Evolutionary conservation across 805 yeast genomes (phyloP).

Genomic region (Lipomyces starkeyi): DNA sequence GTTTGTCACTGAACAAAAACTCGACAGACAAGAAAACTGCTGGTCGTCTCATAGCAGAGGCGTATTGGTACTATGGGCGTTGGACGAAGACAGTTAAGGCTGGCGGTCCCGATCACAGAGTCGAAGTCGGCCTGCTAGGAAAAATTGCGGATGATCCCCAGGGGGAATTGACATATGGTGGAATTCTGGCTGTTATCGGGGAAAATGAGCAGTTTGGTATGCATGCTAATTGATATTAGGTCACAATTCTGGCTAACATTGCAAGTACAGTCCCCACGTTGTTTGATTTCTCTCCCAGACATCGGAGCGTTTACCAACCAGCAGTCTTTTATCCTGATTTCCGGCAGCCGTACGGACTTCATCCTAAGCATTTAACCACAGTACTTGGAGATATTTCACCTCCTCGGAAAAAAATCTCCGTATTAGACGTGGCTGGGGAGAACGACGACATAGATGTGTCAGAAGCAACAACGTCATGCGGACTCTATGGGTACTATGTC

Average conservation of each 20-base stretch:
- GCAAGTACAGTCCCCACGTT: slow-evolving; percentile 30
- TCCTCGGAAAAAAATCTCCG: slow-evolving; percentile 26
- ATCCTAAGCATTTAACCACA: slow-evolving; percentile 34
- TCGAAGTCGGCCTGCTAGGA: slow-evolving; percentile 34
- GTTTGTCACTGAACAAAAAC: slow-evolving; percentile 16
- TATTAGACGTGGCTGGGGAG: slow-evolving; percentile 26
- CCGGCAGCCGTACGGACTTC: slow-evolving; percentile 34
- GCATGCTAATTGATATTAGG: not conserved
- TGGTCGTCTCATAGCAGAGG: slow-evolving; percentile 28
- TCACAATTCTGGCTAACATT: not conserved
- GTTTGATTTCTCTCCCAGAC: slow-evolving; percentile 34
- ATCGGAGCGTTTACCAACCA: slow-evolving; percentile 15
- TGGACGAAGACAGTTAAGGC: slow-evolving; percentile 28
- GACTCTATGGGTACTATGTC: slow-evolving; percentile 52
- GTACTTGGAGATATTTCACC: slow-evolving; percentile 26
- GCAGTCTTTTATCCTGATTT: slow-evolving; percentile 30
- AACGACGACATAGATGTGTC: slow-evolving; percentile 18
- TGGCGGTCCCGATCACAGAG: slow-evolving; percentile 14
- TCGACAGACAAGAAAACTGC: slow-evolving; percentile 11
- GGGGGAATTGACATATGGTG: slow-evolving; percentile 36
- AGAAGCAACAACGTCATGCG: slow-evolving; percentile 46
- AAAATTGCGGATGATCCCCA: slow-evolving; percentile 25
- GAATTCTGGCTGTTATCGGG: slow-evolving; percentile 36
- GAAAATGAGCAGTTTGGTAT: slow-evolving; percentile 35
- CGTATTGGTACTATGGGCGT: slow-evolving; percentile 29